Evolutionary conservation across 139 green algal genomes (phyloP), one percentile per base, ranked within the genome.

Genomic region (Tetraselmis chui): DNA sequence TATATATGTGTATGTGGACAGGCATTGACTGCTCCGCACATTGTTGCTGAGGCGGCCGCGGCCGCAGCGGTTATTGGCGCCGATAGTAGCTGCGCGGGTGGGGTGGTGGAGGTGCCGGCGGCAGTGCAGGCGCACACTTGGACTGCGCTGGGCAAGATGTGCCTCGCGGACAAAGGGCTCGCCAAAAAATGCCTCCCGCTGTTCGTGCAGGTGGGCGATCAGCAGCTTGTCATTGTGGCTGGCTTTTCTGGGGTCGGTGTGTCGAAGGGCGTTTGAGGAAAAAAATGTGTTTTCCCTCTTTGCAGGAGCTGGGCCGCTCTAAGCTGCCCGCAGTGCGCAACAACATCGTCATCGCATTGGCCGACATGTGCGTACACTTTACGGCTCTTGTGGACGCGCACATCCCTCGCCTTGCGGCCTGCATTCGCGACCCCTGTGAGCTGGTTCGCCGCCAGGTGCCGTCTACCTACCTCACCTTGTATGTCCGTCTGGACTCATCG

Each of bases 261-360:
- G n/a, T n/a, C n/a, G n/a, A n/a, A n/a, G n/a, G n/a, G n/a, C n/a
- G n/a, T n/a, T n/a, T n/a, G n/a, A n/a, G n/a, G n/a, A n/a, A n/a
- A n/a, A n/a, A n/a, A n/a, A n/a, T n/a, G n/a, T n/a, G n/a, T n/a
- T n/a, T n/a, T n/a, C n/a, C 11, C 45, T 67, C 76, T 0, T 5
- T 29, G 45, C 86, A 92, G 86, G 88, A 92, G 87, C 86, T 94
- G 76, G 76, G 77, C 1, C 79, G 85, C 29, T 87, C 80, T 0
- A 58, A 80, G 1, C 81, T 30, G 23, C 89, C 90, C 5, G 91
- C 91, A 30, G 90, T 95, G 84, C 91, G 95, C 86, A 96, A 95
- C 91, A 98, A 98, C 91, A 93, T 97, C 86, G 86, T 97, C 85
- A 89, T 98, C 75, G 90, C 82, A 2, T 89, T 98, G 31, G 81